A percentile compares a stretch with the other conserved stretches of the same genome.
These are phyloP conservation scores for Apiospora saccharicola DNA, from an alignment of 2,329 filamentous ascomycete genomes.

Conservation along the genomic window DNA sequence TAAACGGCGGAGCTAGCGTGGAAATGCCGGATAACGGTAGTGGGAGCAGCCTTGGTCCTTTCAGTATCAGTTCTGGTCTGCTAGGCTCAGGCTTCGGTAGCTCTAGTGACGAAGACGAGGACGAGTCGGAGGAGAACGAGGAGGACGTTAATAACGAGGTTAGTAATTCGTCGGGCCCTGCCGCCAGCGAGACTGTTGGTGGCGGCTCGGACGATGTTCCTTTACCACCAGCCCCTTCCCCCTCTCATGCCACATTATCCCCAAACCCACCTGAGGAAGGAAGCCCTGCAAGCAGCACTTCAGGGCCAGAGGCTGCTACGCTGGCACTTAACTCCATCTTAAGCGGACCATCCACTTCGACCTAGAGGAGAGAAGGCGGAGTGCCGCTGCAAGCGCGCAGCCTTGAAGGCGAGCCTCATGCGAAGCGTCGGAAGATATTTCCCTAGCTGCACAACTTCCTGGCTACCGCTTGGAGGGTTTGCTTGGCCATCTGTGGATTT, in stretches of 20 bases:
- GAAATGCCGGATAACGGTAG: slow-evolving; percentile 70
- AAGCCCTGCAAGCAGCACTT: background rate
- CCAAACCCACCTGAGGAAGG: background rate
- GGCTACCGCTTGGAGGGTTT: background rate
- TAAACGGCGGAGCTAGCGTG: slow-evolving; percentile 71
- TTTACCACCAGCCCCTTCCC: slow-evolving; percentile 21
- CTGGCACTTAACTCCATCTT: slow-evolving; percentile 23
- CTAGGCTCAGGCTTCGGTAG: slow-evolving; percentile 88
- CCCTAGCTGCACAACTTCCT: background rate
- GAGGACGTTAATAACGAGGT: slow-evolving; percentile 76
- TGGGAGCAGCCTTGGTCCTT: slow-evolving; percentile 73
- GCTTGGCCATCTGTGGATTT: background rate
- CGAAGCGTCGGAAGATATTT: slow-evolving; percentile 1
- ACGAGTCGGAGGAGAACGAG: slow-evolving; percentile 87
- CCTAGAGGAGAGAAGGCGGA: slow-evolving; percentile 12
- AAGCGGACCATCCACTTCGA: slow-evolving; percentile 20
- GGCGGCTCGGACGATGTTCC: background rate
- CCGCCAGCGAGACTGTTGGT: background rate
- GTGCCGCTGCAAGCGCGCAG: background rate
- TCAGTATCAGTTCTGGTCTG: slow-evolving; percentile 76
- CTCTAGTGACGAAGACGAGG: slow-evolving; percentile 94
- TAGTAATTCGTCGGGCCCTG: slow-evolving; percentile 49
- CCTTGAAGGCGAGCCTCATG: background rate
- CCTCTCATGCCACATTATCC: slow-evolving; percentile 17
- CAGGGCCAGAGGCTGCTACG: slow-evolving; percentile 17